phyloP scores from a whole-genome alignment of 139 green algal species.

The Trebouxia sp. region DNA sequence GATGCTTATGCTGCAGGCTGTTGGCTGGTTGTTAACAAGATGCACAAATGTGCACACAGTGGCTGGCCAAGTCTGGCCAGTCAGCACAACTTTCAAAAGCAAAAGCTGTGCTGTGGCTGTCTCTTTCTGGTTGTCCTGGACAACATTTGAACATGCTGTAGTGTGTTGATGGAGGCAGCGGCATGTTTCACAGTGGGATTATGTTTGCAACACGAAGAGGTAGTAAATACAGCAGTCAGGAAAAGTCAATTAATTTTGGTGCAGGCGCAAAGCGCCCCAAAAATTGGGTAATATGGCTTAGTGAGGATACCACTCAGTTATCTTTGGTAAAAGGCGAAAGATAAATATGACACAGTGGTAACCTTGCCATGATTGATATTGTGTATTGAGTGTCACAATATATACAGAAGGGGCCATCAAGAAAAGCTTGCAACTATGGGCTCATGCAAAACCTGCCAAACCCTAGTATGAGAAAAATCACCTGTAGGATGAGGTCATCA shows the following conservation, averaged over 20 bases:
- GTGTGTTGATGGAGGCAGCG: too few relatives aligned
- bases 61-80: too few relatives aligned
- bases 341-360: conserved; percentile 13
- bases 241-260: not conserved
- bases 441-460: not conserved
- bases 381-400: too few relatives aligned
- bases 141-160: too few relatives aligned
- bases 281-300: conserved; percentile 4
- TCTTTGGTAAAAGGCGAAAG: conserved; percentile 29
- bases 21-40: too few relatives aligned
- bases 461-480: not conserved
- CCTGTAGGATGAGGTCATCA: conserved; percentile 19
- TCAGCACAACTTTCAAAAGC: too few relatives aligned
- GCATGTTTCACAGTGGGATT: not conserved
- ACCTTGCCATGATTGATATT: conserved; percentile 5
- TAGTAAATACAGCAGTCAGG: not conserved
- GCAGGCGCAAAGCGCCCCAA: conserved; percentile 11
- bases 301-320: conserved; percentile 18
- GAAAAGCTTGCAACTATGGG: not conserved
- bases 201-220: not conserved
- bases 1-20: too few relatives aligned
- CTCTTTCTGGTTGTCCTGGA: too few relatives aligned
- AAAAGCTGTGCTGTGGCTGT: too few relatives aligned
- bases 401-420: too few relatives aligned
- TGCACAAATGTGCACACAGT: too few relatives aligned